Conservation (phyloP, 2,329 filamentous ascomycete genomes). For the Arthroderma sp. region DNA sequence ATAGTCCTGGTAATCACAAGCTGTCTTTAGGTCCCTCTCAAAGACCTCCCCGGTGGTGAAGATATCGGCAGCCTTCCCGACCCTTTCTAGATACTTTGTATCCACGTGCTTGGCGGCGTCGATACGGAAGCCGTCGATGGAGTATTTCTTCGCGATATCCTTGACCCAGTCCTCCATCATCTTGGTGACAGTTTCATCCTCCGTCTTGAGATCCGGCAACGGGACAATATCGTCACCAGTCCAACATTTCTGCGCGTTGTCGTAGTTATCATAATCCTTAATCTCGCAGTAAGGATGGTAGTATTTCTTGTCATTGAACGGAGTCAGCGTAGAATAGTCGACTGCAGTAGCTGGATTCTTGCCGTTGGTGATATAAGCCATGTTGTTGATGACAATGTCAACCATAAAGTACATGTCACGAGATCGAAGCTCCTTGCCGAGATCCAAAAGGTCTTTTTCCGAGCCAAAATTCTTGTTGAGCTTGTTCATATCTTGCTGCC, state of each 20-base stretch:
- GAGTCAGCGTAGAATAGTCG: conserved; percentile 40
- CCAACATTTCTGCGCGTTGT: conserved; percentile 38
- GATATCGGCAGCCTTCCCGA: conserved; percentile 26
- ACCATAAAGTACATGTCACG: conserved; percentile 41
- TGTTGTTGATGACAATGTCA: conserved; percentile 40
- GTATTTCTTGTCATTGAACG: conserved; percentile 44
- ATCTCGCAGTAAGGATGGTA: conserved; percentile 49
- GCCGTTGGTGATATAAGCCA: conserved; percentile 10
- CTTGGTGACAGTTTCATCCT: conserved; percentile 34
- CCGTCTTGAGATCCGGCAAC: conserved; percentile 51
- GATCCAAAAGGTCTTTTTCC: conserved; percentile 32
- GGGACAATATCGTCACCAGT: conserved; percentile 35
- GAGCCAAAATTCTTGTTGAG: conserved; percentile 39
- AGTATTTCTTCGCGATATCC: conserved; percentile 45
- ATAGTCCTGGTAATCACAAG: conserved; percentile 32
- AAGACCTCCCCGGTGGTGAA: conserved; percentile 37
- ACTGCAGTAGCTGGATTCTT: conserved; percentile 41
- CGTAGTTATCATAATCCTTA: conserved; percentile 31
- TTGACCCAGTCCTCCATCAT: conserved; percentile 48
- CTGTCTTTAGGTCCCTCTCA: conserved; percentile 23
- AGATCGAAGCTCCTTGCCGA: conserved; percentile 33
- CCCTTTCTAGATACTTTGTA: conserved; percentile 28
- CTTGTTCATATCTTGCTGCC: conserved; percentile 34
- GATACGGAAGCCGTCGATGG: conserved; percentile 41
- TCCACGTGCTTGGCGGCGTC: conserved; percentile 38